Conservation (phyloP, 768 basidiomycete species). For the Tricholoma sp. region DNA sequence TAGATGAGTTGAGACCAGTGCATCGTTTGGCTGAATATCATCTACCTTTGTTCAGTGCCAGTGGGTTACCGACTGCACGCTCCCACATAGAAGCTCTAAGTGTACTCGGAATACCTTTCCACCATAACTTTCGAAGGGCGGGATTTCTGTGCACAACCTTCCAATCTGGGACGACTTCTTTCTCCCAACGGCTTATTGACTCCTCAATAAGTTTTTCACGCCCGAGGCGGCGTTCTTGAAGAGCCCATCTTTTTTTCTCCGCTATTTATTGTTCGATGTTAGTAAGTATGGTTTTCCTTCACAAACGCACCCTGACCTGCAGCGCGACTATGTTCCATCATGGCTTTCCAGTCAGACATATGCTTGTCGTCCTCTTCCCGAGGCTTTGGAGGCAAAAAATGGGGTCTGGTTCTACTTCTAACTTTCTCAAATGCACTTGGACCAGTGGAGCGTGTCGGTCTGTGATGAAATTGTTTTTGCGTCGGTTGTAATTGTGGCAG, state of each 20-base stretch:
- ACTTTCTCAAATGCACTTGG: constrained; percentile 76
- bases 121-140: constrained; percentile 71
- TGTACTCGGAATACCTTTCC: constrained; percentile 83
- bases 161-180: constrained; percentile 80
- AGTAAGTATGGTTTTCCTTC: not conserved
- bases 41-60: constrained; percentile 78
- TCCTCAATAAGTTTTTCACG: constrained; percentile 69
- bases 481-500: constrained; percentile 12
- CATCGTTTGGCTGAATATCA: constrained; percentile 12
- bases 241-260: constrained; percentile 61
- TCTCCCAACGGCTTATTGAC: constrained; percentile 71
- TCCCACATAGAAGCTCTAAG: constrained; percentile 81
- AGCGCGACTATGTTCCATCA: constrained; percentile 78
- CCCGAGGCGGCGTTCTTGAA: constrained; percentile 55
- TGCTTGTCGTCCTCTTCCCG: constrained; percentile 78
- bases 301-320: constrained; percentile 46
- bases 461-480: constrained; percentile 32
- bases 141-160: constrained; percentile 64
- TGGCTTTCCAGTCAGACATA: constrained; percentile 78
- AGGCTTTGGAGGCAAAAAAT: constrained; percentile 79
- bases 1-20: constrained; percentile 3
- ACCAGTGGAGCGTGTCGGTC: constrained; percentile 49
- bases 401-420: constrained; percentile 78
- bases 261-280: constrained; percentile 33
- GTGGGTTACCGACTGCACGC: constrained; percentile 75